These are phyloP conservation scores for Sarocladium oryzae DNA, from an alignment of 2,329 filamentous ascomycete species.

Conservation along the genomic window DNA sequence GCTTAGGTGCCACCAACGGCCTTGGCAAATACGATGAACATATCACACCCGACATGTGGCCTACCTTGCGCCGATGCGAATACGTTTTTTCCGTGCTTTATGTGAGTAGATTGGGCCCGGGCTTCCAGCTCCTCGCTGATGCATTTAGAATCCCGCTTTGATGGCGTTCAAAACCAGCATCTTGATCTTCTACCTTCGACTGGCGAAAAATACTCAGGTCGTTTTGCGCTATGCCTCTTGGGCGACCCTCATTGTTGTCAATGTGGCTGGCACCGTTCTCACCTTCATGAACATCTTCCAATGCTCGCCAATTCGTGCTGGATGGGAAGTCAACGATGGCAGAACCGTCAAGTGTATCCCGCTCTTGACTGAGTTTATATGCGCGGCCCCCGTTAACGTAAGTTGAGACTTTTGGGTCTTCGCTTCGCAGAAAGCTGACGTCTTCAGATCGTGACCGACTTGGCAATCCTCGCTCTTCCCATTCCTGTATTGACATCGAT, in stretches of 20 bases:
- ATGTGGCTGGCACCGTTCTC: conserved; percentile 68
- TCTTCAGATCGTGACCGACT: conserved; percentile 79
- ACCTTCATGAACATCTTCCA: conserved; percentile 86
- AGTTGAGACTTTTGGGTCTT: no score
- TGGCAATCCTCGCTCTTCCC: conserved; percentile 75
- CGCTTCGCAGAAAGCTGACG: no score
- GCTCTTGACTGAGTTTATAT: conserved; percentile 56
- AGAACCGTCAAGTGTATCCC: conserved; percentile 42
- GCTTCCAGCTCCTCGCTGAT: neutral
- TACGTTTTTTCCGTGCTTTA: conserved; percentile 61
- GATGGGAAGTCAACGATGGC: conserved; percentile 44
- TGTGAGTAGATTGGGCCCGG: conserved; percentile 29
- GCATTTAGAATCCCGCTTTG: conserved; percentile 69
- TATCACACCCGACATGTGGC: conserved; percentile 43
- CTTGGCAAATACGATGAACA: conserved; percentile 61
- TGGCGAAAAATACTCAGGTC: conserved; percentile 70
- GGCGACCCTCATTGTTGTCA: conserved; percentile 69
- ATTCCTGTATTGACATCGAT: conserved; percentile 84
- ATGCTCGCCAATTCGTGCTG: conserved; percentile 67
- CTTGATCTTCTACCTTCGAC: conserved; percentile 78
- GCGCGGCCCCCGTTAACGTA: conserved; percentile 76
- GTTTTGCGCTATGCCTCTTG: conserved; percentile 80
- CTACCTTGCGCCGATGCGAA: conserved; percentile 50
- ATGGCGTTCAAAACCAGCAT: conserved; percentile 94
- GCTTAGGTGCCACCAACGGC: conserved; percentile 56